These are phyloP conservation scores for Westerdykella sp. DNA, from an alignment of 2,329 filamentous ascomycete species.

Conservation along the genomic window DNA sequence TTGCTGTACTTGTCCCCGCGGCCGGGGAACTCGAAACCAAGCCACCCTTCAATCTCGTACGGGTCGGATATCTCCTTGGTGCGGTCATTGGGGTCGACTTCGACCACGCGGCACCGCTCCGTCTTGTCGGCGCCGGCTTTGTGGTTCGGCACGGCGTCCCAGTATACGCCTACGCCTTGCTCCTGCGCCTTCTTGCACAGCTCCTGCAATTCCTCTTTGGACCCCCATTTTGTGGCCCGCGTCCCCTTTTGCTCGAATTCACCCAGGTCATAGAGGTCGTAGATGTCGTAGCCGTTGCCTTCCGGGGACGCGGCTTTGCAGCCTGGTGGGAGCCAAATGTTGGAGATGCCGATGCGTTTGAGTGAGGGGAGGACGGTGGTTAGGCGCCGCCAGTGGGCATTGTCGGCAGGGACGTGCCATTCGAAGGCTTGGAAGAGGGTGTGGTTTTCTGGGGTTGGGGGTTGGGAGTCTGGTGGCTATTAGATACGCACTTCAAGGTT, in stretches of 20 bases:
- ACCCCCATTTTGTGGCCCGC: slow-evolving; percentile 62
- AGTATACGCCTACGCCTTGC: slow-evolving; percentile 54
- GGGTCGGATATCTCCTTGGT: slow-evolving; percentile 49
- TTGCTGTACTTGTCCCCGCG: slow-evolving; percentile 54
- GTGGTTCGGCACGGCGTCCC: slow-evolving; percentile 68
- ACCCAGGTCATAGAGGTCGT: slow-evolving; percentile 64
- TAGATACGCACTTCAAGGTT: neutral
- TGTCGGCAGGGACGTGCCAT: slow-evolving; percentile 61
- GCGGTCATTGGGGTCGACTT: slow-evolving; percentile 57
- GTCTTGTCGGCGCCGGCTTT: slow-evolving; percentile 62
- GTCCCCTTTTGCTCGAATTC: slow-evolving; percentile 67
- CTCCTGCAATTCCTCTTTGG: slow-evolving; percentile 53
- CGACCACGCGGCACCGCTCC: slow-evolving; percentile 57
- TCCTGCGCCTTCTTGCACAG: slow-evolving; percentile 49
- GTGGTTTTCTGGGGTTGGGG: slow-evolving; percentile 32
- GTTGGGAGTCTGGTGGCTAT: slow-evolving; percentile 16
- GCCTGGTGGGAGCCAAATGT: slow-evolving; percentile 61
- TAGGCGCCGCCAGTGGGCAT: slow-evolving; percentile 56
- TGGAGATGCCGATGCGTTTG: slow-evolving; percentile 51
- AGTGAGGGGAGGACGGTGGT: slow-evolving; percentile 48
- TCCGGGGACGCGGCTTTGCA: slow-evolving; percentile 59
- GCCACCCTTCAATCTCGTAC: slow-evolving; percentile 62
- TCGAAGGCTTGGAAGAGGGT: slow-evolving; percentile 64
- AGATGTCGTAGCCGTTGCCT: slow-evolving; percentile 58
- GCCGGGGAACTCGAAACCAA: slow-evolving; percentile 60